Conservation (phyloP, 768 basidiomycete species). For the Hygrocybe coccinea region DNA sequence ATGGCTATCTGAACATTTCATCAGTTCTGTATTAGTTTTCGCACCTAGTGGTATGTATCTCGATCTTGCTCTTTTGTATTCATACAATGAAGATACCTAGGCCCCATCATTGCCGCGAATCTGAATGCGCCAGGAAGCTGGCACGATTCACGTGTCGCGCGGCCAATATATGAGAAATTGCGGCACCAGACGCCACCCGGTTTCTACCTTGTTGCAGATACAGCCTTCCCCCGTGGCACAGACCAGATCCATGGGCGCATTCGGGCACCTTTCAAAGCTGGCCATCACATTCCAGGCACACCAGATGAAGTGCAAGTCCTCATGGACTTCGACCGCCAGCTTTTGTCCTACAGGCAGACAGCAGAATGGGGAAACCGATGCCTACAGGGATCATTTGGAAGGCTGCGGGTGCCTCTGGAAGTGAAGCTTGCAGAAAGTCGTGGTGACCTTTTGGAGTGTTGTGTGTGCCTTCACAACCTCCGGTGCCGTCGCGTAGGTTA, state of each 20-base stretch:
- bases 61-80: neutral
- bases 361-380: constrained; percentile 48
- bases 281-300: constrained; percentile 17
- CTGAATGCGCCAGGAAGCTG: constrained; percentile 40
- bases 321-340: constrained; percentile 31
- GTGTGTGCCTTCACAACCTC: constrained; percentile 33
- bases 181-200: constrained; percentile 26
- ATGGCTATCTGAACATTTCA: too few species aligned
- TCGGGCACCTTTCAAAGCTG: constrained; percentile 35
- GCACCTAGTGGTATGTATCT: constrained; percentile 19
- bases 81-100: constrained; percentile 16
- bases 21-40: constrained; percentile 33
- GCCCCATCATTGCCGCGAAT: constrained; percentile 29
- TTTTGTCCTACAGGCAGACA: constrained; percentile 43
- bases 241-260: constrained; percentile 20
- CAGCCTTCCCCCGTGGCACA: constrained; percentile 35
- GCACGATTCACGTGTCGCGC: constrained; percentile 39
- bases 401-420: constrained; percentile 37
- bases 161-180: constrained; percentile 32
- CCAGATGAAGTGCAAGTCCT: constrained; percentile 16
- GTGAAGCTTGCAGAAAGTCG: constrained; percentile 25
- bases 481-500: constrained; percentile 30
- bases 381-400: constrained; percentile 44
- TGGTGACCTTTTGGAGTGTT: constrained; percentile 33
- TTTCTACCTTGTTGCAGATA: constrained; percentile 37